Evolutionary conservation across 2,329 filamentous ascomycete genomes (phyloP).

Genomic region (Lasiodiplodia theobromae): DNA sequence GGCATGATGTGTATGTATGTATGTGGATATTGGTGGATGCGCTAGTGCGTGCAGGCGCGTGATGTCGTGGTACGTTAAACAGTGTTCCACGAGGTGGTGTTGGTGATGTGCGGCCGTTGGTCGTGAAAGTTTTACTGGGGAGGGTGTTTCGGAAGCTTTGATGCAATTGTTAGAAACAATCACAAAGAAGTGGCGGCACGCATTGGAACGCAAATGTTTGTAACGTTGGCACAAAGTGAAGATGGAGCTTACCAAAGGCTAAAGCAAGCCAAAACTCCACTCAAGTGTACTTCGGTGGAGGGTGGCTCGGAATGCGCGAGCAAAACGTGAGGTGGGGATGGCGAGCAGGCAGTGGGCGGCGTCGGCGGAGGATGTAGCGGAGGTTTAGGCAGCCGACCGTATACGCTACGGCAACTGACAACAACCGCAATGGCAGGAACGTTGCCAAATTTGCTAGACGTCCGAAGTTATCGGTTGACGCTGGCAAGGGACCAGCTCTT

Average conservation of each 20-base stretch:
- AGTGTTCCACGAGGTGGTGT: neutral
- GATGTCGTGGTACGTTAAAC: neutral
- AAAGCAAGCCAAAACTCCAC: neutral
- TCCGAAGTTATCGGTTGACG: neutral
- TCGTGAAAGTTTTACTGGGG: neutral
- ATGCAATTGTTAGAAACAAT: neutral
- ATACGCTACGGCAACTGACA: neutral
- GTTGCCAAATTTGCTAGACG: constrained; percentile 2
- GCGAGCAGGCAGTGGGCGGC: neutral
- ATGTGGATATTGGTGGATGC: neutral
- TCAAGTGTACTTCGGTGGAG: neutral
- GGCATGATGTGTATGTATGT: constrained; percentile 17
- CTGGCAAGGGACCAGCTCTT: neutral
- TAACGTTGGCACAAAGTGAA: neutral
- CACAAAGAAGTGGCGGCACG: neutral
- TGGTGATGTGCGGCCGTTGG: neutral
- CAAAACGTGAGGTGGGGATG: neutral
- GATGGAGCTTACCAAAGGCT: neutral
- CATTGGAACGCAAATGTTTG: neutral
- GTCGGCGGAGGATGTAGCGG: constrained; percentile 23
- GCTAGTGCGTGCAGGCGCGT: neutral
- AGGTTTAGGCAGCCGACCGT: constrained; percentile 23
- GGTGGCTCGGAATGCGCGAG: neutral
- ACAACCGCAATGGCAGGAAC: neutral
- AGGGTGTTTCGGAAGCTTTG: neutral